These are phyloP conservation scores for Carex sylvatica DNA, from an alignment of 202 grass and related monocot genomes.

Conservation along the genomic window DNA sequence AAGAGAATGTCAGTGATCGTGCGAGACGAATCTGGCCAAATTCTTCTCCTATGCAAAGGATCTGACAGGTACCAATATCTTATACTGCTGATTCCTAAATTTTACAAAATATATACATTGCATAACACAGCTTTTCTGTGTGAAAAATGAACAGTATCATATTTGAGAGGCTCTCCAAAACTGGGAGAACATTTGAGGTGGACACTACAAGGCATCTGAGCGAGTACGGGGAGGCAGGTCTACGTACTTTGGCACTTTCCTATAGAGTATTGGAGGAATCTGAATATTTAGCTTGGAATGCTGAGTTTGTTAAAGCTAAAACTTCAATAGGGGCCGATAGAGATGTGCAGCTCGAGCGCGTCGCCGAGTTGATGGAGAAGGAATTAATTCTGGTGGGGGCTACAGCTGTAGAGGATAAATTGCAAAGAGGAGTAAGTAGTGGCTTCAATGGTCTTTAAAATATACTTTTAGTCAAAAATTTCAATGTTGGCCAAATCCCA, in stretches of 20 bases:
- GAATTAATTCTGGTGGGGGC: slow-evolving; percentile 94
- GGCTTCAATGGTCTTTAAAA: neutral
- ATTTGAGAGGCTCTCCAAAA: slow-evolving; percentile 96
- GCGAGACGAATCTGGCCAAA: slow-evolving; percentile 78
- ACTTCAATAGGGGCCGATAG: slow-evolving; percentile 91
- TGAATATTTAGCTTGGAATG: slow-evolving; percentile 89
- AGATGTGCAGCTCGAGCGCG: slow-evolving; percentile 67
- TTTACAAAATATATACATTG: slow-evolving; percentile 16
- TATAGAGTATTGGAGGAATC: slow-evolving; percentile 84
- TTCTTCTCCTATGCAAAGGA: slow-evolving; percentile 96
- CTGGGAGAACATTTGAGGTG: slow-evolving; percentile 64
- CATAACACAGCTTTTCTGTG: slow-evolving; percentile 22
- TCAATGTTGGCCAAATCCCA: neutral
- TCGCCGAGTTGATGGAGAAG: slow-evolving; percentile 89
- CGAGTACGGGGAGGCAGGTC: slow-evolving; percentile 92
- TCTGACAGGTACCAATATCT: slow-evolving; percentile 63
- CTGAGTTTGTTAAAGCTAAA: slow-evolving; percentile 85
- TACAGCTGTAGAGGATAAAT: slow-evolving; percentile 94
- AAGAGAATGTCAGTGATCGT: slow-evolving; percentile 96
- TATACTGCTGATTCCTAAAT: neutral
- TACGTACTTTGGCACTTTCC: slow-evolving; percentile 78
- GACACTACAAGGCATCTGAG: slow-evolving; percentile 78
- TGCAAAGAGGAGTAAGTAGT: slow-evolving; percentile 71
- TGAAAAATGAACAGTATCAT: slow-evolving; percentile 58
- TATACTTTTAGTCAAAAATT: neutral